phyloP scores from a whole-genome alignment of 2,329 filamentous ascomycete genomes.

The Aspergillaceae sp. region DNA sequence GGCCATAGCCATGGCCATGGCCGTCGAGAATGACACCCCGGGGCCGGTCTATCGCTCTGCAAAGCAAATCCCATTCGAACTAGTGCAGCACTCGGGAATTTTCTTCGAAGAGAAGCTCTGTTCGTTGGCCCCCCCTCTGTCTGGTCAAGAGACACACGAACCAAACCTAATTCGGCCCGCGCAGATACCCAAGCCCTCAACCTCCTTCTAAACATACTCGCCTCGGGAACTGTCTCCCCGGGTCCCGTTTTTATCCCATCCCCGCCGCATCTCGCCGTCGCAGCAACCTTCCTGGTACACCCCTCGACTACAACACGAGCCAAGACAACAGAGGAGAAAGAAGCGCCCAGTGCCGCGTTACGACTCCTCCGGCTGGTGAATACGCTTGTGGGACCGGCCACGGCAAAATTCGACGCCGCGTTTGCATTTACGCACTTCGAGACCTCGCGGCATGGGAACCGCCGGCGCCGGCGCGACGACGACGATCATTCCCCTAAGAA shows the following conservation, averaged over 20 bases:
- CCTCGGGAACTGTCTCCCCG: constrained; percentile 25
- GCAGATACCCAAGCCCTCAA: constrained; percentile 51
- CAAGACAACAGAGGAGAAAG: constrained; percentile 50
- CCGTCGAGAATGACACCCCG: constrained; percentile 9
- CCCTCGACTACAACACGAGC: constrained; percentile 69
- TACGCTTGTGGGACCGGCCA: constrained; percentile 57
- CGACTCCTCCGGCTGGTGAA: constrained; percentile 62
- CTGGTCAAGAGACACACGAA: constrained; percentile 1
- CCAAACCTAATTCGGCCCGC: constrained; percentile 4
- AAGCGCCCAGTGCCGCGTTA: constrained; percentile 59
- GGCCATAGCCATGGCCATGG: constrained; percentile 10
- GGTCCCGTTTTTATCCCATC: constrained; percentile 57
- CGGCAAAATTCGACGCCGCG: constrained; percentile 60
- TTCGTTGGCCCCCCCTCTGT: constrained; percentile 28
- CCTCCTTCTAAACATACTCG: constrained; percentile 47
- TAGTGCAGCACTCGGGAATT: constrained; percentile 59
- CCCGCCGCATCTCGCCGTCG: constrained; percentile 63
- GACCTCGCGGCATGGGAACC: constrained; percentile 23
- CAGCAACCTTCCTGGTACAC: constrained; percentile 75
- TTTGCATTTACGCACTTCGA: constrained; percentile 55
- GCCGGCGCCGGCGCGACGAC: constrained; percentile 18
- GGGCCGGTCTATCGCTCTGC: constrained; percentile 44
- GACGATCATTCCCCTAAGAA: constrained; percentile 14
- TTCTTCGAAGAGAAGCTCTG: constrained; percentile 69
- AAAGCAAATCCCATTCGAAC: constrained; percentile 51